Percentiles rank a stretch among this genome's conserved stretches.
phyloP scores from a whole-genome alignment of 768 basidiomycete species.

The Phylloporus sp. region DNA sequence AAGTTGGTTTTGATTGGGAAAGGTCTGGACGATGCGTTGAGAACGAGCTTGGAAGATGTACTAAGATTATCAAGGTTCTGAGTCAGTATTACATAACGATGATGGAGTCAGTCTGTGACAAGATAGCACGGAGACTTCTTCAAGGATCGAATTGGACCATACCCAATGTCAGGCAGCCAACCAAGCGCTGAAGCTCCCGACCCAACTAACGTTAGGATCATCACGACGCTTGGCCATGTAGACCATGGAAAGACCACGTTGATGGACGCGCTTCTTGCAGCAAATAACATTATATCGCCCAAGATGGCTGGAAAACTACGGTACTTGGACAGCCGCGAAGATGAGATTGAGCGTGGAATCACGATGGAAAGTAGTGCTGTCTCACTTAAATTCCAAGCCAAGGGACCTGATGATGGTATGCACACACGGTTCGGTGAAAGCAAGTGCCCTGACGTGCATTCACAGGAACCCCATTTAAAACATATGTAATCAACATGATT shows the following conservation, averaged over 20 bases:
- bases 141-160: neutral
- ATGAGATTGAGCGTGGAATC: slow-evolving; percentile 96
- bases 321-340: slow-evolving; percentile 92
- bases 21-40: slow-evolving; percentile 57
- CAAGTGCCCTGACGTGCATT: slow-evolving; percentile 32
- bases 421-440: slow-evolving; percentile 8
- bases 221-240: slow-evolving; percentile 86
- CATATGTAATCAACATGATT: slow-evolving; percentile 90
- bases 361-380: slow-evolving; percentile 99
- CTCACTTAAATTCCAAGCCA: slow-evolving; percentile 81
- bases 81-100: neutral
- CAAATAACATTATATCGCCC: slow-evolving; percentile 95
- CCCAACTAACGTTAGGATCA: slow-evolving; percentile 59
- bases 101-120: neutral
- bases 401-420: slow-evolving; percentile 63
- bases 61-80: slow-evolving; percentile 3
- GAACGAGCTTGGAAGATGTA: slow-evolving; percentile 45
- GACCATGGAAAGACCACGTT: slow-evolving; percentile 97
- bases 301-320: slow-evolving; percentile 95
- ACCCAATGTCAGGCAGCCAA: slow-evolving; percentile 22
- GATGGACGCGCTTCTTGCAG: slow-evolving; percentile 92
- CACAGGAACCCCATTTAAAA: slow-evolving; percentile 55
- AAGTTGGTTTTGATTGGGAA: slow-evolving; percentile 89
- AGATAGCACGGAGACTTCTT: too few species aligned
- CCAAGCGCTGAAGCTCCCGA: slow-evolving; percentile 20